phyloP scores from a whole-genome alignment of 2,329 filamentous ascomycete genomes.

The Taxawa tesnikishii region DNA sequence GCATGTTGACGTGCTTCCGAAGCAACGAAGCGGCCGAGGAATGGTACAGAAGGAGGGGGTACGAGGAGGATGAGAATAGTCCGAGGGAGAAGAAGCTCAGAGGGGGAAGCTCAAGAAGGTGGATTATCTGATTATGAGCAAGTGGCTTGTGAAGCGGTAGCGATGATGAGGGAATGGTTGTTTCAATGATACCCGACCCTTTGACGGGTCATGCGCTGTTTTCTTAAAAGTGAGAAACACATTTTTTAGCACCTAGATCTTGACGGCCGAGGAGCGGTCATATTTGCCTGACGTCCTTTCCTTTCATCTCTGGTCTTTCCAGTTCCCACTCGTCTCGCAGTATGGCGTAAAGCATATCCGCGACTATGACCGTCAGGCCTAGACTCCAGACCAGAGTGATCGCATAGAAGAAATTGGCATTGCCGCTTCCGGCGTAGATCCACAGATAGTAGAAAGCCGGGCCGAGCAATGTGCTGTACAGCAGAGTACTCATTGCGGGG shows the following conservation, averaged over 20 bases:
- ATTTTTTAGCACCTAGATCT: too few relatives aligned
- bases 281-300: constrained; percentile 78
- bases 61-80: constrained; percentile 38
- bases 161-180: too few relatives aligned
- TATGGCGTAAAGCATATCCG: constrained; percentile 78
- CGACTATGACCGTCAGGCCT: constrained; percentile 73
- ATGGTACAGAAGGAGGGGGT: constrained; percentile 53
- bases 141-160: too few relatives aligned
- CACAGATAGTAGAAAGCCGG: constrained; percentile 95
- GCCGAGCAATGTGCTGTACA: constrained; percentile 81
- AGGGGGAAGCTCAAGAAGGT: constrained; percentile 36
- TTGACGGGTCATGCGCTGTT: too few relatives aligned
- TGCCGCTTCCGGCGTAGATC: constrained; percentile 96
- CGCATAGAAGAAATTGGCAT: constrained; percentile 98
- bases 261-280: too few relatives aligned
- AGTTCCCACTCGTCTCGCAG: constrained; percentile 89
- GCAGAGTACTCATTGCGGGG: constrained; percentile 64
- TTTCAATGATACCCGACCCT: too few relatives aligned
- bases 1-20: constrained; percentile 64
- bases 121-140: constrained; percentile 43
- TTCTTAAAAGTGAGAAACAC: too few relatives aligned
- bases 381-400: constrained; percentile 98
- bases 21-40: constrained; percentile 43
- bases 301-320: constrained; percentile 78
- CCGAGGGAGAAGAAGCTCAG: constrained; percentile 36